These are phyloP conservation scores for Grifola frondosa DNA, from an alignment of 1,284 basidiomycete species.

Conservation along the genomic window DNA sequence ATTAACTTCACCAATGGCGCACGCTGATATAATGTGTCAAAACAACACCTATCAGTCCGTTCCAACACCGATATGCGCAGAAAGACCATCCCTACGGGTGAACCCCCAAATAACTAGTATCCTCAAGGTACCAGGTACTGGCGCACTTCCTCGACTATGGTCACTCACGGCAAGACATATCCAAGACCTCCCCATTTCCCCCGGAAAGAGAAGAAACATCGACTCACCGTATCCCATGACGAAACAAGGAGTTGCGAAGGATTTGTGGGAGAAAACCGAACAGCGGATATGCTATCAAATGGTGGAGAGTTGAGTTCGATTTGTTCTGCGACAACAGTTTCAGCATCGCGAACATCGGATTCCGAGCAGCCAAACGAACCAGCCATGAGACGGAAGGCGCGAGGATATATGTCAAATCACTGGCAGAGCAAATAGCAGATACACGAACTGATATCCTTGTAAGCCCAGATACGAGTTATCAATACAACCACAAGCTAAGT, in stretches of 20 bases:
- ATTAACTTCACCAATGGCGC: too few species aligned
- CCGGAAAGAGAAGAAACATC: background rate
- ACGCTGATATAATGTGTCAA: too few species aligned
- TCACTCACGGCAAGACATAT: too few species aligned
- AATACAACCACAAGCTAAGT: too few species aligned
- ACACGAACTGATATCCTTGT: conserved; percentile 4
- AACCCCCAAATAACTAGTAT: too few species aligned
- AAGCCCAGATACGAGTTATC: too few species aligned
- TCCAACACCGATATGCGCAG: conserved; percentile 1
- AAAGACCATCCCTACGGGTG: background rate
- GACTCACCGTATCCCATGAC: conserved; percentile 85
- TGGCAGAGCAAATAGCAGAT: background rate
- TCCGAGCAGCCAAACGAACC: background rate
- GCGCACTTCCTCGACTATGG: too few species aligned
- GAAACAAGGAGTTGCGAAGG: conserved; percentile 77
- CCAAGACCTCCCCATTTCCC: too few species aligned
- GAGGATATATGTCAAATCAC: conserved; percentile 1
- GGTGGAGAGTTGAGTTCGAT: conserved; percentile 68
- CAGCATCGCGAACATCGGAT: background rate
- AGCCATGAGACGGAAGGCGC: conserved; percentile 5
- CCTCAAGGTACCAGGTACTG: too few species aligned
- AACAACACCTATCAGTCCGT: conserved; percentile 1
- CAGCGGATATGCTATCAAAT: conserved; percentile 79
- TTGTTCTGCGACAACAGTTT: conserved; percentile 33
- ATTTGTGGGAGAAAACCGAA: conserved; percentile 80